phyloP scores from a whole-genome alignment of 352 stramenopile species.

The Phytophthora citricola region DNA sequence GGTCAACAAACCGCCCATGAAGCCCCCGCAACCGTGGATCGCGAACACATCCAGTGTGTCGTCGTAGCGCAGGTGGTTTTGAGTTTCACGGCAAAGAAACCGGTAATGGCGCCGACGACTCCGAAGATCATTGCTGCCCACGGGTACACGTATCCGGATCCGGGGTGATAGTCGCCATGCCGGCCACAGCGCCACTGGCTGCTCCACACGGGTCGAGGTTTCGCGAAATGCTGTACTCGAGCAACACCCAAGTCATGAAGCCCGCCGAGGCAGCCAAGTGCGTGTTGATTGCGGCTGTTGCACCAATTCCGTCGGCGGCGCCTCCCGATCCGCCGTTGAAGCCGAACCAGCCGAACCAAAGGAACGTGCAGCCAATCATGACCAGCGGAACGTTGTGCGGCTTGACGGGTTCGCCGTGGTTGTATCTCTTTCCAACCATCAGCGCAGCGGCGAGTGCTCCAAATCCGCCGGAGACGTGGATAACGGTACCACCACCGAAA shows the following conservation, averaged over 20 bases:
- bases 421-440: constrained; percentile 74
- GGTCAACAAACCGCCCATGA: constrained; percentile 64
- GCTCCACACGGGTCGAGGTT: constrained; percentile 69
- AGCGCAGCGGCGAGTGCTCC: constrained; percentile 67
- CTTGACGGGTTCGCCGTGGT: constrained; percentile 71
- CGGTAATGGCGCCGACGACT: constrained; percentile 53
- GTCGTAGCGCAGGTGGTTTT: constrained; percentile 76
- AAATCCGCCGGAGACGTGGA: constrained; percentile 80
- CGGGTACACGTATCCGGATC: constrained; percentile 66
- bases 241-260: constrained; percentile 69
- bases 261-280: constrained; percentile 62
- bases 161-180: constrained; percentile 71
- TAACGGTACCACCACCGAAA: constrained; percentile 84
- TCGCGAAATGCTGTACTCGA: constrained; percentile 56
- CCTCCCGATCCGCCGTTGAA: constrained; percentile 78
- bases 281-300: constrained; percentile 73
- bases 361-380: constrained; percentile 72
- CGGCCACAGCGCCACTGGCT: constrained; percentile 64
- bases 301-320: constrained; percentile 63
- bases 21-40: constrained; percentile 69
- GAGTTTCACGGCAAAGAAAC: constrained; percentile 55
- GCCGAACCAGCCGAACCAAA: constrained; percentile 87
- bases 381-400: constrained; percentile 85
- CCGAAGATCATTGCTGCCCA: constrained; percentile 77
- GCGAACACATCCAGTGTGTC: constrained; percentile 82